These are phyloP conservation scores for Martensiomyces pterosporus DNA, from an alignment of 192 early-diverging fungal genomes.

Conservation along the genomic window DNA sequence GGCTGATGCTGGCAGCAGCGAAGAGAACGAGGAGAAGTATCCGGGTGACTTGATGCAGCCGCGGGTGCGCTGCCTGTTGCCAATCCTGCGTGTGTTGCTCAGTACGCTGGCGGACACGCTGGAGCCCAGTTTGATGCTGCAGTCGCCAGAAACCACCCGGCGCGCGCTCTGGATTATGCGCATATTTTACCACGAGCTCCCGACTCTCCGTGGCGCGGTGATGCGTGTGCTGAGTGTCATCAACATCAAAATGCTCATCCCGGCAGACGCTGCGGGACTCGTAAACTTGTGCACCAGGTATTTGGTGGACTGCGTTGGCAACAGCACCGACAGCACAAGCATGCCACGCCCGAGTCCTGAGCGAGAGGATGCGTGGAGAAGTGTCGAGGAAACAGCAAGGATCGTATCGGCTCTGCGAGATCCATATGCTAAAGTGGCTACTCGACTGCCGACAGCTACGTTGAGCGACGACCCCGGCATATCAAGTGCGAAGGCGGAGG, in stretches of 20 bases:
- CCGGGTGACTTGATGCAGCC: conserved; percentile 8
- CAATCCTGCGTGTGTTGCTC: conserved; percentile 7
- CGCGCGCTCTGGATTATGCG: conserved; percentile 23
- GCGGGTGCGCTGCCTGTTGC: conserved; percentile 21
- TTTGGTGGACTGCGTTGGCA: no score
- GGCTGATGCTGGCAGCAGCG: neutral
- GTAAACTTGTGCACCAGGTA: no score
- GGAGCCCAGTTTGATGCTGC: conserved; percentile 16
- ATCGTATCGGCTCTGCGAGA: no score
- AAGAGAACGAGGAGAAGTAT: neutral
- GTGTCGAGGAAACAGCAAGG: no score
- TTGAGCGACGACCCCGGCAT: no score
- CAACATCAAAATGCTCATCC: conserved; percentile 5
- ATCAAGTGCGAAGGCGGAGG: no score
- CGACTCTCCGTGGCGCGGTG: conserved; percentile 11
- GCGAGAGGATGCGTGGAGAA: no score
- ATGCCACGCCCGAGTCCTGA: no score
- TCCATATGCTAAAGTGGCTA: no score
- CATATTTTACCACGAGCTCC: conserved; percentile 32
- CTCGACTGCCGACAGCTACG: no score
- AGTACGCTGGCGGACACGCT: conserved; percentile 26
- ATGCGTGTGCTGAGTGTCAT: conserved; percentile 27
- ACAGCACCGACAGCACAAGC: no score
- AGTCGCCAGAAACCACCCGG: conserved; percentile 22
- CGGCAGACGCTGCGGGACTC: conserved; percentile 16